Conservation (phyloP, 2,329 filamentous ascomycete species). For the Sporothrix luriei region DNA sequence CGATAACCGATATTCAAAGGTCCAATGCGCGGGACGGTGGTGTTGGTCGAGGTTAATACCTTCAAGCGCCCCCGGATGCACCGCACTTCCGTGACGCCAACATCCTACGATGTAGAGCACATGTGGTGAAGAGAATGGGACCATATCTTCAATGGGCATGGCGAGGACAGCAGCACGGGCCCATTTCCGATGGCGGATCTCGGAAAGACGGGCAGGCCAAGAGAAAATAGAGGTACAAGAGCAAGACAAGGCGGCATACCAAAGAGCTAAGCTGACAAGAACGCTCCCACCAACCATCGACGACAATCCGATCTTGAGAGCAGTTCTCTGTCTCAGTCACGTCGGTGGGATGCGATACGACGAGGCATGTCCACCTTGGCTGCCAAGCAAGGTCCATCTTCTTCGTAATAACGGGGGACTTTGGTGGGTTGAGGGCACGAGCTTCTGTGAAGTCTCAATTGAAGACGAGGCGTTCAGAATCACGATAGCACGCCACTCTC, state of each 20-base stretch:
- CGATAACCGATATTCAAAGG: slow-evolving; percentile 5
- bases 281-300: not conserved
- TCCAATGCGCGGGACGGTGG: slow-evolving; percentile 13
- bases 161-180: not conserved
- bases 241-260: not conserved
- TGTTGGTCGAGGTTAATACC: not conserved
- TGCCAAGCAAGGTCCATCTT: not conserved
- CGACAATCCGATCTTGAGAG: not conserved
- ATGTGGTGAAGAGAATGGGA: not conserved
- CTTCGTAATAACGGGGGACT: not conserved
- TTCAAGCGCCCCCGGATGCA: not conserved
- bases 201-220: not conserved
- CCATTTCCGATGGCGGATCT: not conserved
- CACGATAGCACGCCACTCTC: slow-evolving; percentile 12
- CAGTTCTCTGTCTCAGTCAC: not conserved
- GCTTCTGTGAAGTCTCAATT: not conserved
- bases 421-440: not conserved
- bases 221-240: slow-evolving; percentile 3
- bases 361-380: slow-evolving; percentile 11
- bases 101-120: too few species aligned
- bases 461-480: slow-evolving; percentile 1
- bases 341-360: not conserved
- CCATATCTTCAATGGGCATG: not conserved
- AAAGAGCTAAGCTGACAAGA: not conserved
- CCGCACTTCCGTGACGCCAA: not conserved